Evolutionary conservation across 2,329 filamentous ascomycete genomes (phyloP), one percentile per base, ranked within the genome.

Genomic region (Ilyonectria destructans): DNA sequence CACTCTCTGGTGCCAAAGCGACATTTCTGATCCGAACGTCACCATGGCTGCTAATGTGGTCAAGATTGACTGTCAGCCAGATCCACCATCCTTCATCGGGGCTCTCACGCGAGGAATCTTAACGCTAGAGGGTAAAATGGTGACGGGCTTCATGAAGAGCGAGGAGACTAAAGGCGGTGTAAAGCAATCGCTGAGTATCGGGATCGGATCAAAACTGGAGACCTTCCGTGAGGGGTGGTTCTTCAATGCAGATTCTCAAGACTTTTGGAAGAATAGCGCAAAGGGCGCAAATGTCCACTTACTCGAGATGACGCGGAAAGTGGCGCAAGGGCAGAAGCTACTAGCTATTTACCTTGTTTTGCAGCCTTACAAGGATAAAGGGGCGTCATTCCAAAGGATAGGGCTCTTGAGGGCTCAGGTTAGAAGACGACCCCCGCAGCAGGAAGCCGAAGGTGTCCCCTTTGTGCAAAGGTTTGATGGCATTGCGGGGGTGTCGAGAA

Each of bases 1-100:
- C 8, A 61, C 58, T 12, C 33, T 69, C 26, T 69, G 63, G 59
- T 71, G 69, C 33, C 59, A 66, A 26, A 65, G 62, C 29, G 59
- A 58, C 7, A 48, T 71, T 13, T 57, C 62, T 3, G 63, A 67
- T 23, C 37, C 59, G 4, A 48, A 43, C 15, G 49, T 67, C 21
- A 33, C 6, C 13, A 55, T 61, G 37, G 23, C 46, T 19, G 58
- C 67, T 1, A 43, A 21, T 17, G 66, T 69, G 23, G 13, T 58
- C 17, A 51, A 59, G 6, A 48, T 63, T n/a, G 68, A 70, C 23
- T 70, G 68, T 21, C 57, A 59, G 21, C 62, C 65, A 17, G 49
- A 70, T 37, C 65, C 65, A 3, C 69, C 69, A 10, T 45, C 57
- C 7, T 35, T 69, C 3, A 61, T 69, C 15, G 69, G 69, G 6